A percentile compares a stretch with the other conserved stretches of the same genome.
phyloP scores from a whole-genome alignment of 2,329 filamentous ascomycete genomes.

The Alternaria dauci region DNA sequence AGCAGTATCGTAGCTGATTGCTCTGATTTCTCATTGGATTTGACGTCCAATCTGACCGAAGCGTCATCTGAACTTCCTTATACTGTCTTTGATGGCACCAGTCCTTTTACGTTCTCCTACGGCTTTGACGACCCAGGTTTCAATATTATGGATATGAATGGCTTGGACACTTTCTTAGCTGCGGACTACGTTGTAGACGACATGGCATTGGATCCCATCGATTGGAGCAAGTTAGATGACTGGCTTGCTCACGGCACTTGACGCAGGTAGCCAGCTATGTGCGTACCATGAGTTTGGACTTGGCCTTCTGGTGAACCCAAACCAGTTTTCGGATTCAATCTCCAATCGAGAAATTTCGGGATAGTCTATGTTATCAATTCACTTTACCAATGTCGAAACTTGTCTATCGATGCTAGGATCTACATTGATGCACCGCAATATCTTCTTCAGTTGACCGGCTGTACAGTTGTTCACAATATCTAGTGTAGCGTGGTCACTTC shows the following conservation, averaged over 20 bases:
- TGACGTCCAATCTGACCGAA: not conserved
- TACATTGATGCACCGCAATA: no score
- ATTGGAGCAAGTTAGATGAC: not conserved
- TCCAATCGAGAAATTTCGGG: no score
- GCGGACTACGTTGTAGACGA: constrained; percentile 1
- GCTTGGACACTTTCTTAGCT: not conserved
- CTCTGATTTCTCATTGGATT: no score
- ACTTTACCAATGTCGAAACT: no score
- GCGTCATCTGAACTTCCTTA: not conserved
- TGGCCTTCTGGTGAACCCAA: no score
- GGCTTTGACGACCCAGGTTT: not conserved
- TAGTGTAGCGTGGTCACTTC: no score
- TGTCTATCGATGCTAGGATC: no score
- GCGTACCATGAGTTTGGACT: not conserved
- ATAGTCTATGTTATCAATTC: no score
- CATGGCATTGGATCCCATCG: not conserved
- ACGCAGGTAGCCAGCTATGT: not conserved
- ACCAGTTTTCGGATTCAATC: no score
- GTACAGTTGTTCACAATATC: no score
- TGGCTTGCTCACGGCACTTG: not conserved
- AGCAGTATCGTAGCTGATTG: not conserved
- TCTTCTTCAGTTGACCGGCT: no score
- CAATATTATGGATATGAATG: not conserved
- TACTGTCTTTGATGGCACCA: not conserved
- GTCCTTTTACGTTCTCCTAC: not conserved